Conservation (phyloP, 805 yeast species). For the Nakazawaea wyomingensis region DNA sequence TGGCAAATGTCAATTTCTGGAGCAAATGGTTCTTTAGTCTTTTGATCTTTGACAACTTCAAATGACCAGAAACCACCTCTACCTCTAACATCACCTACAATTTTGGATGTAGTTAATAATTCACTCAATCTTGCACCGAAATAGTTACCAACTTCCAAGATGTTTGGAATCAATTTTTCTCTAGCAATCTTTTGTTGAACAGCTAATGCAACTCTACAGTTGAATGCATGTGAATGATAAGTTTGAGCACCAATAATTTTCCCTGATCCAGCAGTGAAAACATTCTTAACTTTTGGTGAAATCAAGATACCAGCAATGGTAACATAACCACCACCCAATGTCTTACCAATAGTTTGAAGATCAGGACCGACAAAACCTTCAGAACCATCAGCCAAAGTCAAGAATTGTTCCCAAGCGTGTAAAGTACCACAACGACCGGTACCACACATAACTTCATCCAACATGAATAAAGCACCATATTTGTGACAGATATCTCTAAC, state of each 20-base stretch:
- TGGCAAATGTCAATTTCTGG: conserved; percentile 24
- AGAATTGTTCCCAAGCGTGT: conserved; percentile 41
- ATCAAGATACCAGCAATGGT: conserved; percentile 45
- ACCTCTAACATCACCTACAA: conserved; percentile 51
- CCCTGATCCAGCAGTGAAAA: conserved; percentile 35
- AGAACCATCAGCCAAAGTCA: conserved; percentile 19
- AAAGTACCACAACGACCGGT: conserved; percentile 46
- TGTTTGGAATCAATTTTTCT: conserved; percentile 33
- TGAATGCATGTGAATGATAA: conserved; percentile 43
- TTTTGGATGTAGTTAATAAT: conserved; percentile 24
- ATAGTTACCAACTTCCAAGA: conserved; percentile 36
- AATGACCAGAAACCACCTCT: conserved; percentile 51
- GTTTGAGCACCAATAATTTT: conserved; percentile 44
- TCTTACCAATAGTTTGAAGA: conserved; percentile 44
- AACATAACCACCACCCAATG: conserved; percentile 45
- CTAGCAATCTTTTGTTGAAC: conserved; percentile 39
- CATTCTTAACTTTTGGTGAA: conserved; percentile 35
- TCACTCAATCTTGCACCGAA: conserved; percentile 31
- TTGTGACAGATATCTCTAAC: conserved; percentile 41
- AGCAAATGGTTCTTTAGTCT: conserved; percentile 41
- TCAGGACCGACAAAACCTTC: conserved; percentile 36
- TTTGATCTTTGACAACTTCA: conserved; percentile 43
- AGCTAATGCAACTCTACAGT: conserved; percentile 41
- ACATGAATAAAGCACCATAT: conserved; percentile 41
- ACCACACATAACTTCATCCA: conserved; percentile 56